A percentile compares a stretch with the other conserved stretches of the same genome.
phyloP scores from a whole-genome alignment of 1,284 basidiomycete genomes.

The Irpex sp. region DNA sequence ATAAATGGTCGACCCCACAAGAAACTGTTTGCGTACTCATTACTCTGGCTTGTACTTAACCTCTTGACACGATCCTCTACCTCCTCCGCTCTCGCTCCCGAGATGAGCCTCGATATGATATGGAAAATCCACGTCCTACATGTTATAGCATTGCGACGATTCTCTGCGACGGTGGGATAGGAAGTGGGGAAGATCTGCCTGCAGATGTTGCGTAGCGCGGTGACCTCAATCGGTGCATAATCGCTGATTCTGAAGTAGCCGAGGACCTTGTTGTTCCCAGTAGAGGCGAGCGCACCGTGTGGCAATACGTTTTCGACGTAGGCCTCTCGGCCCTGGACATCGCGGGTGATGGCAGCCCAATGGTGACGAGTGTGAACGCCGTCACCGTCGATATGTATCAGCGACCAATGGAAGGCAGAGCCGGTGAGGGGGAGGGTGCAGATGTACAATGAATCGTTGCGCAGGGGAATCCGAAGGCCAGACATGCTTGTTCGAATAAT shows the following conservation, averaged over 20 bases:
- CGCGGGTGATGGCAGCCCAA: constrained; percentile 17
- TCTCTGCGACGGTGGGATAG: constrained; percentile 15
- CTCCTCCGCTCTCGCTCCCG: constrained; percentile 11
- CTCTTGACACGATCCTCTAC: constrained; percentile 15
- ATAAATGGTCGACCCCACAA: background rate
- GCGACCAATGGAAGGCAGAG: constrained; percentile 19
- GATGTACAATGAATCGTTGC: constrained; percentile 13
- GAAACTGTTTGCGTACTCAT: constrained; percentile 1
- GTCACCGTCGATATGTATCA: constrained; percentile 16
- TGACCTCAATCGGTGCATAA: constrained; percentile 10
- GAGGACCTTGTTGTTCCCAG: constrained; percentile 15
- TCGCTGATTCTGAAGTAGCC: constrained; percentile 19
- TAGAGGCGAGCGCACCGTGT: constrained; percentile 12
- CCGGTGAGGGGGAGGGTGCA: constrained; percentile 17
- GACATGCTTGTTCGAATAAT: background rate
- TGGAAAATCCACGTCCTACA: constrained; percentile 19
- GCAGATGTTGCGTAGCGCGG: constrained; percentile 13
- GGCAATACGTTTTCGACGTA: constrained; percentile 19
- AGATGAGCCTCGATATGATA: constrained; percentile 14
- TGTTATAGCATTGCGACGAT: constrained; percentile 16
- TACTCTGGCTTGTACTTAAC: constrained; percentile 8
- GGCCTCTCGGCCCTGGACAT: constrained; percentile 15
- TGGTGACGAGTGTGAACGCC: constrained; percentile 21
- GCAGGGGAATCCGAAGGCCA: constrained; percentile 5
- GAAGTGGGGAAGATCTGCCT: constrained; percentile 11